These are phyloP conservation scores for Leishmania martiniquensis DNA, from an alignment of 208 protist genomes.

Conservation along the genomic window DNA sequence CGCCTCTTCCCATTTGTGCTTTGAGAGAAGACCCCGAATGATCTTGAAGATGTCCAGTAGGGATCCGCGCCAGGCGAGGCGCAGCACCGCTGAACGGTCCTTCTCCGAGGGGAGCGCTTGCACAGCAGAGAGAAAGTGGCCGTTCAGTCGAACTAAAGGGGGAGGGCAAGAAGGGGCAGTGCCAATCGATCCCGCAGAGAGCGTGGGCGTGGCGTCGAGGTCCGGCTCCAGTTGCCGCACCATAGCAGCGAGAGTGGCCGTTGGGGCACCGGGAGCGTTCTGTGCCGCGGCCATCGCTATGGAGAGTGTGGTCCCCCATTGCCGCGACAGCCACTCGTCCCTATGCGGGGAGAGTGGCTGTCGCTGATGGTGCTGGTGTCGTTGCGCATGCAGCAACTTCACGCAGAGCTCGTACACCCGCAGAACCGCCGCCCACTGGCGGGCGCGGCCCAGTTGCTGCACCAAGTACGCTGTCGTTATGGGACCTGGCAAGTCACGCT, in stretches of 20 bases:
- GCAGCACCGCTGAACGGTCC: constrained; percentile 36
- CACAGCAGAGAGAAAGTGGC: constrained; percentile 59
- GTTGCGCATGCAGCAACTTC: constrained; percentile 32
- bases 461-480: constrained; percentile 51
- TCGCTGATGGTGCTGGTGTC: background rate
- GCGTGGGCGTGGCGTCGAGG: background rate
- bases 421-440: constrained; percentile 32
- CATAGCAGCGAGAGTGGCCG: constrained; percentile 18
- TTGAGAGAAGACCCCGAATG: constrained; percentile 54
- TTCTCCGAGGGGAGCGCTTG: constrained; percentile 31
- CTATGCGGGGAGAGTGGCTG: background rate
- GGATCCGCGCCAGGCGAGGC: constrained; percentile 22
- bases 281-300: constrained; percentile 50
- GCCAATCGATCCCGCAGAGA: background rate
- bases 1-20: constrained; percentile 42
- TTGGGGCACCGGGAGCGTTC: constrained; percentile 18
- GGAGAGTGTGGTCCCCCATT: constrained; percentile 64
- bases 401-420: constrained; percentile 52
- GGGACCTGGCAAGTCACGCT: constrained; percentile 47
- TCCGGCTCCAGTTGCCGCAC: constrained; percentile 22
- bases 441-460: constrained; percentile 40
- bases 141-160: constrained; percentile 49
- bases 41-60: constrained; percentile 58
- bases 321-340: background rate
- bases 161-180: constrained; percentile 5